Evolutionary conservation across 2,329 filamentous ascomycete species (phyloP).

Genomic region (Colletotrichum sp.): DNA sequence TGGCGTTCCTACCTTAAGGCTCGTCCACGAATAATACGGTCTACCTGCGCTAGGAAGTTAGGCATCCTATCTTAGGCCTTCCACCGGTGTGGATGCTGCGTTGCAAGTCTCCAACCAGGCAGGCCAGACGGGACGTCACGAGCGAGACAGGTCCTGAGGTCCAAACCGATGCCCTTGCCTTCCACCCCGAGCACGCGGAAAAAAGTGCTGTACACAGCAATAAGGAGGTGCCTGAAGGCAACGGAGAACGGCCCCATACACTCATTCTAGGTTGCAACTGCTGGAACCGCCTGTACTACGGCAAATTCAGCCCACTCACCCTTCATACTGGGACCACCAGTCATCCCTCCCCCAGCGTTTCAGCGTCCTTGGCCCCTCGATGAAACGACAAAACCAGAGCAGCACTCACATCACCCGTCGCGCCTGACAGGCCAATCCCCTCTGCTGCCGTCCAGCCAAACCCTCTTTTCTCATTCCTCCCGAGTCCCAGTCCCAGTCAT

Average conservation of each 20-base stretch:
- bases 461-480: slow-evolving; percentile 2
- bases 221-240: not conserved
- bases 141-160: not conserved
- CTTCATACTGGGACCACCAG: slow-evolving; percentile 4
- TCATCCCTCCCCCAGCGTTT: slow-evolving; percentile 16
- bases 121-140: not conserved
- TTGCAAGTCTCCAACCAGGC: not conserved
- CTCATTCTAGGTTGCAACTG: not conserved
- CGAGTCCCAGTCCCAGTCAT: not conserved
- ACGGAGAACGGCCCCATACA: not conserved
- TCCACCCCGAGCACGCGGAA: not conserved
- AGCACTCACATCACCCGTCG: slow-evolving; percentile 7
- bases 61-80: not conserved
- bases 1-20: not conserved
- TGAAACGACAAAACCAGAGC: slow-evolving; percentile 18
- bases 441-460: slow-evolving; percentile 6
- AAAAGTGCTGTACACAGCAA: not conserved
- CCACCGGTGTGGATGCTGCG: not conserved
- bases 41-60: not conserved
- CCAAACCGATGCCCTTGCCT: not conserved
- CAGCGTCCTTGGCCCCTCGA: slow-evolving; percentile 19
- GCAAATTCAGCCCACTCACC: slow-evolving; percentile 1
- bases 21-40: not conserved
- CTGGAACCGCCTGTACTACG: not conserved
- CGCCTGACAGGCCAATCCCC: slow-evolving; percentile 21